Evolutionary conservation across 129 eudicot species (phyloP), one percentile per base, ranked within the genome.

Genomic region (Arctium lappa): DNA sequence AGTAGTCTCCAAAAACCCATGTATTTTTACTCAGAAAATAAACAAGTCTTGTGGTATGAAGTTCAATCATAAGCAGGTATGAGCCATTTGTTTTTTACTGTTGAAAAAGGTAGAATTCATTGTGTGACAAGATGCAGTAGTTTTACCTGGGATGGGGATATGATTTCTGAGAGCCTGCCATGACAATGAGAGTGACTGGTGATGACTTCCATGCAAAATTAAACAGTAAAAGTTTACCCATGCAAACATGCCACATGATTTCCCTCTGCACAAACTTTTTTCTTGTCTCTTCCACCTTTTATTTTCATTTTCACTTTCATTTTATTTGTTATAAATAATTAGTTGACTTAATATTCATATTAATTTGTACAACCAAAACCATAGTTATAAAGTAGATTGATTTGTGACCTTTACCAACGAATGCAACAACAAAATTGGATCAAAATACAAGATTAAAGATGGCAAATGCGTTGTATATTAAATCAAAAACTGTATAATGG

Each of bases 161-260:
- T 16, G 46, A 79, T 69, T 79, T 69, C 33, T 42, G 75, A 69
- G 76, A 15, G 74, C 42, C 53, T 44, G 53, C 40, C 40, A 15
- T 77, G 62, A 42, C 80, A 18, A 44, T 71, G 77, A 71, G 56
- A 80, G 83, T n/a, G 83, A 80, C 83, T 48, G 13, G 7, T 80
- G 70, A 33, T 80, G 83, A 79, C 62, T 71, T 71, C 37, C 77
- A 50, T 48, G 70, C 76, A 70, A 33, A 46, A 79, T 0, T 56
- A 3, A 71, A 48, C 22, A 13, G 36, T 73, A 4, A 56, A 56
- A 22, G 7, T 63, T 63, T 73, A 73, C 79, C 79, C 72, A 73
- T 73, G 37, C 79, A 81, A 56, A 73, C 50, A 56, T 38, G 73
- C n/a, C 62, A 72, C 72, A 48, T 72, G 72, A 72, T 71, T 79